These are phyloP conservation scores for Cladosporium halotolerans DNA, from an alignment of 2,329 filamentous ascomycete genomes.

Conservation along the genomic window DNA sequence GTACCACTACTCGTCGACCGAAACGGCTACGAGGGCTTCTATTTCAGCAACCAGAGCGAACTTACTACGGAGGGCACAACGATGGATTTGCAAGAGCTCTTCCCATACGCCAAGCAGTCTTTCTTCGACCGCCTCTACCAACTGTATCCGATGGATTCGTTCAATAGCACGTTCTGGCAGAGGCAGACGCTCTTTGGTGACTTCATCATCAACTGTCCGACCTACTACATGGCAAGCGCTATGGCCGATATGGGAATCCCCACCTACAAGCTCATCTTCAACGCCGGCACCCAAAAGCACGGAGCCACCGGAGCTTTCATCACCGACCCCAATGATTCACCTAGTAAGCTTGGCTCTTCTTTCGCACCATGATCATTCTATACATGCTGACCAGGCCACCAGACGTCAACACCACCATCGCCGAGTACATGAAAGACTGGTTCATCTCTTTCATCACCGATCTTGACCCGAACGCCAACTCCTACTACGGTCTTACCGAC, in stretches of 20 bases:
- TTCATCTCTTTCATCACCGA: slow-evolving; percentile 30
- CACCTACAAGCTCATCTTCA: slow-evolving; percentile 32
- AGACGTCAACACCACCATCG: slow-evolving; percentile 26
- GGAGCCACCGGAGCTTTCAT: slow-evolving; percentile 25
- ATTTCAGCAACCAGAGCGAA: slow-evolving; percentile 29
- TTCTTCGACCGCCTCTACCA: slow-evolving; percentile 37
- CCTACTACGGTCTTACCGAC: slow-evolving; percentile 1
- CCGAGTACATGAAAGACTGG: slow-evolving; percentile 30
- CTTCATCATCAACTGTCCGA: slow-evolving; percentile 36
- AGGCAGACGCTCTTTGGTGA: slow-evolving; percentile 37
- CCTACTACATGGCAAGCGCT: slow-evolving; percentile 33
- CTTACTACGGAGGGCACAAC: slow-evolving; percentile 26
- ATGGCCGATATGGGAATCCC: slow-evolving; percentile 11
- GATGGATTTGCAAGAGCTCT: slow-evolving; percentile 28
- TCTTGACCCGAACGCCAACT: slow-evolving; percentile 28
- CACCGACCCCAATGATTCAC: slow-evolving; percentile 4
- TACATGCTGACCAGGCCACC: too few relatives aligned
- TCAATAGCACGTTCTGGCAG: slow-evolving; percentile 34
- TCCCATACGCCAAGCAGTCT: slow-evolving; percentile 30
- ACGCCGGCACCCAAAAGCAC: slow-evolving; percentile 30
- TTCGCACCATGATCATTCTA: too few relatives aligned
- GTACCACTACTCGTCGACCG: slow-evolving; percentile 33
- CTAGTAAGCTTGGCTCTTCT: neutral
- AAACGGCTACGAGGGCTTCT: slow-evolving; percentile 33
- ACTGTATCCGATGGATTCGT: slow-evolving; percentile 31